A percentile compares a stretch with the other conserved stretches of the same genome.
phyloP scores from a whole-genome alignment of 2,329 filamentous ascomycete genomes.

The Apiospora marii region DNA sequence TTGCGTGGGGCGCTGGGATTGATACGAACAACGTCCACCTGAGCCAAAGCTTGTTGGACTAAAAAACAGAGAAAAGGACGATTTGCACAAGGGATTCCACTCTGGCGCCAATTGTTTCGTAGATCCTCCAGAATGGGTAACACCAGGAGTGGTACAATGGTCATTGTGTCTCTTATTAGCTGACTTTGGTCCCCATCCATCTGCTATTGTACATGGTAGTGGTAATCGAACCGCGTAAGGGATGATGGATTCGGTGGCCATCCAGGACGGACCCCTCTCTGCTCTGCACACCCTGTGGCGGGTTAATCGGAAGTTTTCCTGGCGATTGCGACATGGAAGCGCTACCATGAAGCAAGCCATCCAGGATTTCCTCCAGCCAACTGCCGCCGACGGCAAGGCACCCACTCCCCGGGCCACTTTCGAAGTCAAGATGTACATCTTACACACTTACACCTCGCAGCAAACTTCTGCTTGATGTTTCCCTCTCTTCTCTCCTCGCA shows the following conservation, averaged over 20 bases:
- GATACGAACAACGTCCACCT: conserved; percentile 1
- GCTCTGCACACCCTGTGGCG: not conserved
- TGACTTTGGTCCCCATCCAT: not conserved
- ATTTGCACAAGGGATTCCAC: conserved; percentile 12
- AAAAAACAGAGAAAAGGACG: not conserved
- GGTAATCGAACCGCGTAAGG: not conserved
- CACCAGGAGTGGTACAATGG: not conserved
- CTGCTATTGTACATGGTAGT: not conserved
- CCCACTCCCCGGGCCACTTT: not conserved
- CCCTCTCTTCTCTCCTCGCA: not conserved
- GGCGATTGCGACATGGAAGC: conserved; percentile 1
- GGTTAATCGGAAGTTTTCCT: conserved; percentile 17
- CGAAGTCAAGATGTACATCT: not conserved
- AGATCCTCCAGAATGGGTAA: conserved; percentile 25
- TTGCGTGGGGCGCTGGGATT: not conserved
- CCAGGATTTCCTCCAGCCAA: not conserved
- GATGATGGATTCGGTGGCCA: not conserved
- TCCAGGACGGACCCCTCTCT: not conserved
- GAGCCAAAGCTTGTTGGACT: not conserved
- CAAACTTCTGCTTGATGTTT: not conserved
- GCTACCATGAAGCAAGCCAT: not conserved
- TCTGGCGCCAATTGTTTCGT: conserved; percentile 27
- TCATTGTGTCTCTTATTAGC: not conserved
- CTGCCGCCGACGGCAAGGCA: not conserved
- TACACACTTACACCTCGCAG: not conserved